Conservation (phyloP, 495 filamentous ascomycete genomes). For the Immersiella caudata region DNA sequence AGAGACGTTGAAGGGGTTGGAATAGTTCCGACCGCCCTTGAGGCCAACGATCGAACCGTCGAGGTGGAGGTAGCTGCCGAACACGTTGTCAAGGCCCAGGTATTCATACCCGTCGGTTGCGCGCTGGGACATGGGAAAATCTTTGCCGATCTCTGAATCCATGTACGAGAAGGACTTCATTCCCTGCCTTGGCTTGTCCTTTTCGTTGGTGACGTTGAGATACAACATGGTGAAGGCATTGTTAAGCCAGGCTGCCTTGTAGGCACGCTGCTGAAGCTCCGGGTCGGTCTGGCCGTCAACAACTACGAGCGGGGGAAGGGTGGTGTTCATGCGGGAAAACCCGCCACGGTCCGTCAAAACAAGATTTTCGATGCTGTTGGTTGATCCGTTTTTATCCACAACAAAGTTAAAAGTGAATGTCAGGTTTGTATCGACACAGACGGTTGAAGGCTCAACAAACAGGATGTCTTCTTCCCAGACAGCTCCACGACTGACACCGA, state of each 20-base stretch:
- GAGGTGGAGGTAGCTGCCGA: constrained; percentile 24
- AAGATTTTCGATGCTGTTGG: constrained; percentile 21
- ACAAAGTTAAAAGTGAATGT: constrained; percentile 42
- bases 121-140: constrained; percentile 26
- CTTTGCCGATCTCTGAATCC: constrained; percentile 37
- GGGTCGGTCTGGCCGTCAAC: constrained; percentile 35
- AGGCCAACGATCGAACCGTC: background rate
- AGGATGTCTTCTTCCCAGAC: constrained; percentile 50
- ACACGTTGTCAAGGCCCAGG: background rate
- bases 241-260: constrained; percentile 48
- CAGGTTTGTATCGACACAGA: constrained; percentile 50
- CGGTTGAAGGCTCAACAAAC: constrained; percentile 49
- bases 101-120: background rate
- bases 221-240: constrained; percentile 35
- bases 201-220: constrained; percentile 30
- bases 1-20: constrained; percentile 35
- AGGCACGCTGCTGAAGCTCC: constrained; percentile 39
- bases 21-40: constrained; percentile 2
- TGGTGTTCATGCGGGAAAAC: constrained; percentile 39
- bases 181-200: constrained; percentile 2
- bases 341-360: constrained; percentile 47
- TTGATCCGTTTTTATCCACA: background rate
- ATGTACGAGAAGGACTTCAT: constrained; percentile 36
- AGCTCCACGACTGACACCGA: constrained; percentile 27
- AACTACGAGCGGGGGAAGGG: constrained; percentile 28